These are phyloP conservation scores for Podaxis sp. DNA, from an alignment of 768 basidiomycete genomes.

Conservation along the genomic window DNA sequence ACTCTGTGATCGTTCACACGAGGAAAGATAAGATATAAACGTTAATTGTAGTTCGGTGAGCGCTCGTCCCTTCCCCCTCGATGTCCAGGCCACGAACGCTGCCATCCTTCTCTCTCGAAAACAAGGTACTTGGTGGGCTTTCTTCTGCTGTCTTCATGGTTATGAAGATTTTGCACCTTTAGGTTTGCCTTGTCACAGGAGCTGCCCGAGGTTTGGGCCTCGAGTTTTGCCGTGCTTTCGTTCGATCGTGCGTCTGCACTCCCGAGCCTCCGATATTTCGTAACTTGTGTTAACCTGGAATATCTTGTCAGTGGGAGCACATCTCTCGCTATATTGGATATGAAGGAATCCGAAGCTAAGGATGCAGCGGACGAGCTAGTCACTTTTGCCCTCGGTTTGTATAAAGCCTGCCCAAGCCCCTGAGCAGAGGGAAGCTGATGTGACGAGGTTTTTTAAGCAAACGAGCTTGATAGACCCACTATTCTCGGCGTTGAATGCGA, in stretches of 20 bases:
- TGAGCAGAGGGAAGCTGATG: neutral
- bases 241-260: slow-evolving; percentile 64
- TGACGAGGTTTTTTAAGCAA: slow-evolving; percentile 45
- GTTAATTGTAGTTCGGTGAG: neutral
- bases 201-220: slow-evolving; percentile 89
- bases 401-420: neutral
- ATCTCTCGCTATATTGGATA: slow-evolving; percentile 76
- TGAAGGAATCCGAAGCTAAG: slow-evolving; percentile 68
- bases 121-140: slow-evolving; percentile 48
- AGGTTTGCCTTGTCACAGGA: slow-evolving; percentile 93
- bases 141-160: neutral
- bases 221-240: slow-evolving; percentile 88
- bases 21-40: neutral
- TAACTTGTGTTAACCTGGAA: slow-evolving; percentile 3
- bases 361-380: slow-evolving; percentile 67
- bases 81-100: slow-evolving; percentile 48
- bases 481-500: slow-evolving; percentile 83
- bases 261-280: neutral
- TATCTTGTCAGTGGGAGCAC: slow-evolving; percentile 66
- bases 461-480: slow-evolving; percentile 55
- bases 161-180: slow-evolving; percentile 6
- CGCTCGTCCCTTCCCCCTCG: neutral
- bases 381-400: slow-evolving; percentile 28
- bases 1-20: neutral
- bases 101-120: slow-evolving; percentile 75